Evolutionary conservation across 2,329 filamentous ascomycete species (phyloP).

Genomic region (Elsinoe batatas): DNA sequence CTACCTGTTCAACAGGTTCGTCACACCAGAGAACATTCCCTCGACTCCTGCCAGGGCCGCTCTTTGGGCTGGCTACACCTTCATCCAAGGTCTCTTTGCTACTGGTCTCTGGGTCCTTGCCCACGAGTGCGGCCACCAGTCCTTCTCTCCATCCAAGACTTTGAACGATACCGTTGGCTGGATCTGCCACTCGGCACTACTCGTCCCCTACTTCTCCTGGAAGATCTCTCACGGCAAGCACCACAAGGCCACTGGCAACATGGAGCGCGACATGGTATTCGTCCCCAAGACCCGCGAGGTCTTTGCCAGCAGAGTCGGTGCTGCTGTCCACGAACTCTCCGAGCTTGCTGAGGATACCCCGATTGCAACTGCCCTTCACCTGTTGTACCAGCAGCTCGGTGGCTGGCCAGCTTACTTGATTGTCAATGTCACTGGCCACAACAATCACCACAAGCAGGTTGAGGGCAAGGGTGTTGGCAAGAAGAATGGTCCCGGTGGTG

Average conservation of each 20-base stretch:
- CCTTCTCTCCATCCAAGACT: conserved; percentile 85
- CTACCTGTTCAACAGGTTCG: conserved; percentile 77
- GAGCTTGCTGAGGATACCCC: conserved; percentile 95
- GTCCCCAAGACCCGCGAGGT: conserved; percentile 82
- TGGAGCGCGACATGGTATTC: conserved; percentile 98
- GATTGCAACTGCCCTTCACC: conserved; percentile 62
- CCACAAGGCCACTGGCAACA: conserved; percentile 96
- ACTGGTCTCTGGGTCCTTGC: conserved; percentile 95
- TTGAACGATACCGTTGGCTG: conserved; percentile 90
- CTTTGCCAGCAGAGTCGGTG: conserved; percentile 66
- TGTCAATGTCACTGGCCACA: conserved; percentile 90
- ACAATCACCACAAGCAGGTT: conserved; percentile 79
- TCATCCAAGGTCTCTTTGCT: conserved; percentile 83
- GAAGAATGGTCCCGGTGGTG: conserved; percentile 65
- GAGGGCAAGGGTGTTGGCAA: conserved; percentile 94
- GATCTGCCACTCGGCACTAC: conserved; percentile 75
- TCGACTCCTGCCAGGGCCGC: conserved; percentile 55
- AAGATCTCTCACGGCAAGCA: conserved; percentile 99
- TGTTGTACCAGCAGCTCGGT: conserved; percentile 75
- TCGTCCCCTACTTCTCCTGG: conserved; percentile 98
- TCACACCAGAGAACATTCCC: conserved; percentile 75
- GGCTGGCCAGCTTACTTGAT: conserved; percentile 91
- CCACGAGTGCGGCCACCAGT: conserved; percentile 95
- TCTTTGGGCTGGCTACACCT: conserved; percentile 59
- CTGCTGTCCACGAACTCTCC: conserved; percentile 65